Evolutionary conservation across 495 filamentous ascomycete species (phyloP).

Genomic region (Aspergillus bridgeri): DNA sequence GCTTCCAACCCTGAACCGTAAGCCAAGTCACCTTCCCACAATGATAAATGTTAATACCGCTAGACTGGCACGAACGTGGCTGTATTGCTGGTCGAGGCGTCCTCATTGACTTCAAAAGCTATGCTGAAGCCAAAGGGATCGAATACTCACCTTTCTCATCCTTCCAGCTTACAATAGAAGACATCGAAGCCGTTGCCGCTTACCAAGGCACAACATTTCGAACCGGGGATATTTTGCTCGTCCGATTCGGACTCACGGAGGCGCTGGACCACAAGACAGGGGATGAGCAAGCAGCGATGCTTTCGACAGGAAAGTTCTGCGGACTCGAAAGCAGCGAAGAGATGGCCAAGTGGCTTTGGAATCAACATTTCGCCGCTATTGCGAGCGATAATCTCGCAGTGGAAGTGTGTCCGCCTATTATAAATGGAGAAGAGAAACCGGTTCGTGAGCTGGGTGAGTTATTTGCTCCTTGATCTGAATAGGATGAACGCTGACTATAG

Average conservation of each 20-base stretch:
- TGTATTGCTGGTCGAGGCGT: conserved; percentile 44
- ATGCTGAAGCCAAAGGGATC: conserved; percentile 32
- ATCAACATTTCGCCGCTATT: conserved; percentile 30
- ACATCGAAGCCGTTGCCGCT: conserved; percentile 31
- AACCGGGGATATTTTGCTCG: conserved; percentile 42
- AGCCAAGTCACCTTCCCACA: neutral
- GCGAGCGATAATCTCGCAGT: conserved; percentile 31
- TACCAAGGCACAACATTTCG: conserved; percentile 31
- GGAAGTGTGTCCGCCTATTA: conserved; percentile 23
- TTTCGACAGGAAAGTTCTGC: conserved; percentile 6
- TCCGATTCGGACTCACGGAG: conserved; percentile 45
- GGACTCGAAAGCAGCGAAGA: conserved; percentile 26
- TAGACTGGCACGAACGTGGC: conserved; percentile 34
- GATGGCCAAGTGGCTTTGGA: conserved; percentile 33
- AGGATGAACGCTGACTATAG: neutral
- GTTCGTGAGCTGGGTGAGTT: neutral
- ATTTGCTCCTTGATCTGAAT: neutral
- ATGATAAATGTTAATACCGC: neutral
- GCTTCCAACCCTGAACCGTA: conserved; percentile 24
- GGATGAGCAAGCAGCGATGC: conserved; percentile 25
- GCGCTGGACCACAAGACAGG: conserved; percentile 25
- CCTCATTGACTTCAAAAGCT: conserved; percentile 43
- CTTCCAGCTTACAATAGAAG: conserved; percentile 28
- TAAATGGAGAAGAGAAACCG: conserved; percentile 14
- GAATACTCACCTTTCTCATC: conserved; percentile 31